phyloP scores from a whole-genome alignment of 805 yeast genomes.

The Groenewaldozyma salmanticensis region DNA sequence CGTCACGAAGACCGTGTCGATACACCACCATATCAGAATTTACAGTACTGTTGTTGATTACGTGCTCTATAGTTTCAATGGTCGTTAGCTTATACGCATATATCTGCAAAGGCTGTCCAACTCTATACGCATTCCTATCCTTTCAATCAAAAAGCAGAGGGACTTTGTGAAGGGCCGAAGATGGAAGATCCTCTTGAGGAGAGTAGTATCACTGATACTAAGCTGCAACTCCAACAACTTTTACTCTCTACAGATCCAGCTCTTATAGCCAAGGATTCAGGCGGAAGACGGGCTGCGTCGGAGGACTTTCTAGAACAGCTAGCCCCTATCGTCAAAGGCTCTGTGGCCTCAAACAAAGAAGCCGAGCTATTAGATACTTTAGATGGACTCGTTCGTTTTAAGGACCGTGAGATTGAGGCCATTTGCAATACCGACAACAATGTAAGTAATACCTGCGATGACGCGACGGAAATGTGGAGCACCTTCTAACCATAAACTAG shows the following conservation, averaged over 20 bases:
- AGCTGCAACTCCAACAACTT: conserved; percentile 17
- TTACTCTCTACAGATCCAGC: conserved; percentile 16
- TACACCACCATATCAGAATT: no score
- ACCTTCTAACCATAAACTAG: neutral
- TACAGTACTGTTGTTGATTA: no score
- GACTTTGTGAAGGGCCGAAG: no score
- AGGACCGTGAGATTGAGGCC: conserved; percentile 53
- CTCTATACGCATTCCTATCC: no score
- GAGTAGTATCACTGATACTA: conserved; percentile 9
- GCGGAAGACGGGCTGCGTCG: conserved; percentile 11
- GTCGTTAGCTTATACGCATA: no score
- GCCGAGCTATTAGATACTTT: conserved; percentile 47
- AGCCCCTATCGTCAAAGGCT: conserved; percentile 62
- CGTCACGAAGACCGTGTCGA: no score
- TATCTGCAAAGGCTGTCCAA: no score
- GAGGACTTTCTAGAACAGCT: conserved; percentile 72
- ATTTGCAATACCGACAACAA: conserved; percentile 54
- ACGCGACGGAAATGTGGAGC: neutral
- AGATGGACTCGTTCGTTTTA: conserved; percentile 45
- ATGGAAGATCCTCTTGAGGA: neutral
- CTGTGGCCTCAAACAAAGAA: conserved; percentile 45
- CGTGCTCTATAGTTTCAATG: no score
- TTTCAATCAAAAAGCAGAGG: no score
- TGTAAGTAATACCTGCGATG: conserved; percentile 1
- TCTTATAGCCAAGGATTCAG: conserved; percentile 7